Conservation (phyloP, 2,329 filamentous ascomycete species). For the Xylariaceae sp. region DNA sequence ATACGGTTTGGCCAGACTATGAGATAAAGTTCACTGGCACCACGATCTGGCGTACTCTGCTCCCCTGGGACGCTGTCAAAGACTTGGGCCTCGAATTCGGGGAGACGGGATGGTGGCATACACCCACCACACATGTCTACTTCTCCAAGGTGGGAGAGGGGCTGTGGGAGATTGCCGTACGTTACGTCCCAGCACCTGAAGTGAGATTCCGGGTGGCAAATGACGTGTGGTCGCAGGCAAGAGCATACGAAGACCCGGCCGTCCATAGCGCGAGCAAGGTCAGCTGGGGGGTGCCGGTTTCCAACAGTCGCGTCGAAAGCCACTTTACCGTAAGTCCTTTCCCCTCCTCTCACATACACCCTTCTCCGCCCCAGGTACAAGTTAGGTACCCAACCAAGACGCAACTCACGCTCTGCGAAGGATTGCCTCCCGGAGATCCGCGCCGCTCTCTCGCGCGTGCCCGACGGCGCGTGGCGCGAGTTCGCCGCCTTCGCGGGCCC, state of each 20-base stretch:
- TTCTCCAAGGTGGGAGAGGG: slow-evolving; percentile 22
- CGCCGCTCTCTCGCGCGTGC: slow-evolving; percentile 30
- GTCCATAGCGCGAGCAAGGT: slow-evolving; percentile 20
- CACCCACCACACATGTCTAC: slow-evolving; percentile 21
- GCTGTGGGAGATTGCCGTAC: slow-evolving; percentile 19
- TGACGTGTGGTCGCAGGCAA: slow-evolving; percentile 2
- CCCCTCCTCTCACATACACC: slow-evolving; percentile 6
- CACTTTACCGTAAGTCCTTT: slow-evolving; percentile 23
- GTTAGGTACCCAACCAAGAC: no score
- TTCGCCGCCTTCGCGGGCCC: slow-evolving; percentile 41
- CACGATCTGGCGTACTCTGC: slow-evolving; percentile 38
- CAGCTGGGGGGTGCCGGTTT: slow-evolving; percentile 22
- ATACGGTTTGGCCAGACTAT: slow-evolving; percentile 18
- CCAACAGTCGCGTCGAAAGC: slow-evolving; percentile 18
- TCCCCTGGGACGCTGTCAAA: slow-evolving; percentile 28
- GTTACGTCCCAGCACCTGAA: background rate
- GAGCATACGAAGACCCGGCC: slow-evolving; percentile 19
- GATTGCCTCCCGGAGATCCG: slow-evolving; percentile 33
- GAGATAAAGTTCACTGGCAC: slow-evolving; percentile 29
- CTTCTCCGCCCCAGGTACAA: slow-evolving; percentile 4
- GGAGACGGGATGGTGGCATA: slow-evolving; percentile 23
- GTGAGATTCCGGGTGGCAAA: no score
- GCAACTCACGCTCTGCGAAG: slow-evolving; percentile 14
- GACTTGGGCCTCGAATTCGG: slow-evolving; percentile 21
- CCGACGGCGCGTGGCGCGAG: slow-evolving; percentile 34